Evolutionary conservation across 1,284 basidiomycete species (phyloP).

Genomic region (Rugosomyces carneus): DNA sequence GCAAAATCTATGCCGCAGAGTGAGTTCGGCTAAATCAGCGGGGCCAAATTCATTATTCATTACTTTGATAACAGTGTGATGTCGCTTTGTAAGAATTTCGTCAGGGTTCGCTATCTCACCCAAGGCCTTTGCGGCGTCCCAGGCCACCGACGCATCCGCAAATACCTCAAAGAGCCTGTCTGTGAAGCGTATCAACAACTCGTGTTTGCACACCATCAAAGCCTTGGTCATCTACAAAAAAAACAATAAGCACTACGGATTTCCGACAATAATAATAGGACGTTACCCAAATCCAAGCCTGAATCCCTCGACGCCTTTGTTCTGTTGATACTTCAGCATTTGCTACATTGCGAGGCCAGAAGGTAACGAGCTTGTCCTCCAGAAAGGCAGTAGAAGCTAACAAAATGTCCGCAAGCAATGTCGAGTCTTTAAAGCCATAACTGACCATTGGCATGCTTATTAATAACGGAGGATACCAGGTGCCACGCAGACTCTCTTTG

Average conservation of each 20-base stretch:
- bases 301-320: conserved; percentile 48
- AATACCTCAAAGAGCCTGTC: conserved; percentile 68
- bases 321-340: conserved; percentile 24
- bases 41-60: conserved; percentile 13
- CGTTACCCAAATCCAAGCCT: conserved; percentile 68
- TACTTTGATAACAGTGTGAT: conserved; percentile 75
- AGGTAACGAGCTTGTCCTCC: conserved; percentile 32
- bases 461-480: conserved; percentile 63
- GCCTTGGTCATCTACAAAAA: conserved; percentile 65
- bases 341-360: conserved; percentile 44
- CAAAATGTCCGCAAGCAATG: background rate
- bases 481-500: conserved; percentile 61
- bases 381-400: conserved; percentile 47
- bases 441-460: conserved; percentile 67
- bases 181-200: conserved; percentile 49
- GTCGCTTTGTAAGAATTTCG: conserved; percentile 64
- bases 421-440: background rate
- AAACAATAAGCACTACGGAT: too few relatives aligned
- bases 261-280: too few relatives aligned
- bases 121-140: conserved; percentile 70
- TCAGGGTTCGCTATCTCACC: conserved; percentile 60
- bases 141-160: conserved; percentile 49
- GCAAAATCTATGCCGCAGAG: conserved; percentile 56
- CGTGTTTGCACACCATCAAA: conserved; percentile 70
- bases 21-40: conserved; percentile 1